These are phyloP conservation scores for Arthromyces matolae DNA, from an alignment of 768 basidiomycete species.

Conservation along the genomic window DNA sequence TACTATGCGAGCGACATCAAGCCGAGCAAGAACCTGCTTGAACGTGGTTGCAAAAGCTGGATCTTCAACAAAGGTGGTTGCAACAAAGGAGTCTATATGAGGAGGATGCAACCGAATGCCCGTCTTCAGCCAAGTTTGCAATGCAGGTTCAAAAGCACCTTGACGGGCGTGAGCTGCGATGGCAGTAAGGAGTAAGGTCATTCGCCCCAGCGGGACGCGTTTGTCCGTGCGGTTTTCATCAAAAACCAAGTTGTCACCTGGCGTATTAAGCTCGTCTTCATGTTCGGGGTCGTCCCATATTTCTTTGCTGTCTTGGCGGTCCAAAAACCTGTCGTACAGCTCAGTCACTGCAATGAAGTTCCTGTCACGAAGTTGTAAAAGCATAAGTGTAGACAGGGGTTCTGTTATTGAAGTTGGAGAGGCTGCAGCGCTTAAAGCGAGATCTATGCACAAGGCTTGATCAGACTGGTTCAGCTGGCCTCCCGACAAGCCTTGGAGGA, in stretches of 20 bases:
- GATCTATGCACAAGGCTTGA: conserved; percentile 34
- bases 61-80: conserved; percentile 29
- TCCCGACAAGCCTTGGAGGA: conserved; percentile 25
- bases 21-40: conserved; percentile 40
- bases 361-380: conserved; percentile 36
- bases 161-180: conserved; percentile 60
- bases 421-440: conserved; percentile 48
- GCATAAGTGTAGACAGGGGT: conserved; percentile 50
- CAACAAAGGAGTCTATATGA: conserved; percentile 37
- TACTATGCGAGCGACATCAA: conserved; percentile 51
- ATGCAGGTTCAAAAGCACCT: conserved; percentile 54
- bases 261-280: conserved; percentile 2
- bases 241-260: conserved; percentile 10
- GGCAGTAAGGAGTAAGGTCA: conserved; percentile 45
- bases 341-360: conserved; percentile 40
- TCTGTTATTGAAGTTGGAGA: conserved; percentile 34
- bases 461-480: conserved; percentile 25
- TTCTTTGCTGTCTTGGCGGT: conserved; percentile 20
- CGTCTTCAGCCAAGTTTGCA: conserved; percentile 39
- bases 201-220: conserved; percentile 26
- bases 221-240: conserved; percentile 20
- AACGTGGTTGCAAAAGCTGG: conserved; percentile 38
- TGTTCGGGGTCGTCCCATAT: conserved; percentile 19
- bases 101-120: conserved; percentile 32
- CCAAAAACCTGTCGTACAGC: conserved; percentile 40